Percentiles rank a stretch among this genome's conserved stretches.
Conservation (phyloP, 2,329 filamentous ascomycete genomes). For the Tolypocladium paradoxum region DNA sequence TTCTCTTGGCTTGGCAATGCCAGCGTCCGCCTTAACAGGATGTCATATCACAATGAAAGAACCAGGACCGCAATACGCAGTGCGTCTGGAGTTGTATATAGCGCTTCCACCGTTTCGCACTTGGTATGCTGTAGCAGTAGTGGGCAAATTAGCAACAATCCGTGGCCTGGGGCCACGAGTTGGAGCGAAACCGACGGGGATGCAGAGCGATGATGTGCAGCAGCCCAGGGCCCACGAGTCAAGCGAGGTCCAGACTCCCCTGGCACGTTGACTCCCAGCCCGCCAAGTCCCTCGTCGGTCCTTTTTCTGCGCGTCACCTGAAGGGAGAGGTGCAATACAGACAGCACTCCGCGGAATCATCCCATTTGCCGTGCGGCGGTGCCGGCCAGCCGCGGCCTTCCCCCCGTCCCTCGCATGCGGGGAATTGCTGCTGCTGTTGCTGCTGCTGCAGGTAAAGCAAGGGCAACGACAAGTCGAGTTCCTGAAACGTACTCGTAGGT, state of each 20-base stretch:
- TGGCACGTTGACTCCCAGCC: neutral
- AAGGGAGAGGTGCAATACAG: neutral
- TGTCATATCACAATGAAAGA: neutral
- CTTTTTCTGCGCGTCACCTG: slow-evolving; percentile 3
- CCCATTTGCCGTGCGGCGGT: neutral
- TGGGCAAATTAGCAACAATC: neutral
- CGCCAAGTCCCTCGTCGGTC: slow-evolving; percentile 3
- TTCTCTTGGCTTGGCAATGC: neutral
- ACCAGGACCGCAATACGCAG: neutral
- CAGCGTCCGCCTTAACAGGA: neutral
- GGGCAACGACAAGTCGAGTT: neutral
- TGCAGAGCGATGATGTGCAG: slow-evolving; percentile 15
- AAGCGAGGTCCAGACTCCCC: slow-evolving; percentile 15
- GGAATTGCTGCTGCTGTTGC: neutral
- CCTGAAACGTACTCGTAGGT: too few species aligned
- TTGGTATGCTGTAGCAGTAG: neutral
- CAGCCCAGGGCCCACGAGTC: slow-evolving; percentile 21
- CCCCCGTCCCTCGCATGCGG: neutral
- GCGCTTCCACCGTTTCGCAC: too few species aligned
- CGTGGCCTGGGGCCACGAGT: neutral
- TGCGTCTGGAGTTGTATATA: neutral
- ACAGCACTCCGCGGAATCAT: neutral
- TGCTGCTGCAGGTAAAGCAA: neutral
- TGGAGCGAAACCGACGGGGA: slow-evolving; percentile 3
- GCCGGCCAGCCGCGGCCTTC: neutral